Evolutionary conservation across 441 rosid species (phyloP).

Genomic region (Pelargonium myrrhifolium): DNA sequence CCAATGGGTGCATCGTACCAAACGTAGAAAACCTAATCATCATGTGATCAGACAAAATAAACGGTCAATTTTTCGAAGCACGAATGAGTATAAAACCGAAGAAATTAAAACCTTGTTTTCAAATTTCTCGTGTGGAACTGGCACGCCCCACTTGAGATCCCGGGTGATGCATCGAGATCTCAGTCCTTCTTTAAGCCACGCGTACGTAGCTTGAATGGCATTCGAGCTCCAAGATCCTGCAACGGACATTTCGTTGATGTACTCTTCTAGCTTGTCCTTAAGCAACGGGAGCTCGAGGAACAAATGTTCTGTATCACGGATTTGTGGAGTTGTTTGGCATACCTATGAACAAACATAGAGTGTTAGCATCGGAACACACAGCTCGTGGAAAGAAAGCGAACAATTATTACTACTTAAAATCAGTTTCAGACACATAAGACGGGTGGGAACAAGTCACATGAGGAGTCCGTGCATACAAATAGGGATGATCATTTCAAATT

Average conservation of each 20-base stretch:
- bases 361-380: background rate
- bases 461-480: too few species aligned
- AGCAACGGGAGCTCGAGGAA: slow-evolving; percentile 89
- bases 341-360: slow-evolving; percentile 31
- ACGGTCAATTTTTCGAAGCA: background rate
- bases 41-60: slow-evolving; percentile 7
- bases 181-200: slow-evolving; percentile 93
- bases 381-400: too few species aligned
- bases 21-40: slow-evolving; percentile 76
- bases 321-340: slow-evolving; percentile 56
- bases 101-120: slow-evolving; percentile 55
- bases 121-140: slow-evolving; percentile 80
- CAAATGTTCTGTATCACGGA: slow-evolving; percentile 77
- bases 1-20: slow-evolving; percentile 99
- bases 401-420: too few species aligned
- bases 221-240: slow-evolving; percentile 93
- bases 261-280: slow-evolving; percentile 59
- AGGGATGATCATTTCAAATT: too few species aligned
- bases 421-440: too few species aligned
- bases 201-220: slow-evolving; percentile 78
- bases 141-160: slow-evolving; percentile 98
- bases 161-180: slow-evolving; percentile 82
- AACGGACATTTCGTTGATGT: slow-evolving; percentile 53
- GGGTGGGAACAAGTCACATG: too few species aligned
- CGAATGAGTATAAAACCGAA: background rate